These are phyloP conservation scores for Lumnitzera littorea DNA, from an alignment of 345 rosid species.

Conservation along the genomic window DNA sequence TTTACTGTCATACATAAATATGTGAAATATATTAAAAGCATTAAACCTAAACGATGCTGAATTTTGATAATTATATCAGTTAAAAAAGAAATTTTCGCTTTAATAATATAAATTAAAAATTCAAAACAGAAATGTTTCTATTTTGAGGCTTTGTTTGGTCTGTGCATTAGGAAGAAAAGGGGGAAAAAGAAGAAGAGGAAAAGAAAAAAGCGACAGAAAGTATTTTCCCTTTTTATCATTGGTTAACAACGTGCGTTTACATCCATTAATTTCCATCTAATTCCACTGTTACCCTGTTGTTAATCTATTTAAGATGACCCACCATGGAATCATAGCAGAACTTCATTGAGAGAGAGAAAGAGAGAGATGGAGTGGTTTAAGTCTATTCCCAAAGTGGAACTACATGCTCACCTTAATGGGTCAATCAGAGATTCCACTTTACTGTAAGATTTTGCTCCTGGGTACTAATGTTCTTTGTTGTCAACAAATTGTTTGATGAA, in stretches of 20 bases:
- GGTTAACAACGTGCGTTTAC: not conserved
- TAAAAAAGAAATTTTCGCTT: no score
- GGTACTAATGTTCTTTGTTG: not conserved
- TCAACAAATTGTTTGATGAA: conserved; percentile 5
- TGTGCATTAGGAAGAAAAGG: no score
- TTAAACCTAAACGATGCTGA: no score
- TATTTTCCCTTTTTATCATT: no score
- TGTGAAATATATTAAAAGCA: no score
- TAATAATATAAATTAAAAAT: no score
- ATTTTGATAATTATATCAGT: no score
- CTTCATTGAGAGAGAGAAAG: conserved; percentile 3
- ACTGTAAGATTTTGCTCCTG: conserved; percentile 32
- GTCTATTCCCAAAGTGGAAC: conserved; percentile 78
- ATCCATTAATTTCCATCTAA: not conserved
- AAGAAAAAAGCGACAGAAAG: not conserved
- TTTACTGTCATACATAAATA: no score
- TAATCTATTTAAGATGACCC: not conserved
- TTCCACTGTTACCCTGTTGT: not conserved
- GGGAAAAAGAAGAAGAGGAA: not conserved
- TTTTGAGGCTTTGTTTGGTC: not conserved
- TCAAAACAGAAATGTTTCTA: no score
- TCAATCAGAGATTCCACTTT: conserved; percentile 87
- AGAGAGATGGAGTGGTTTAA: conserved; percentile 50
- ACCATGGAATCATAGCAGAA: not conserved
- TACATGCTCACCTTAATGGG: conserved; percentile 99